A percentile compares a stretch with the other conserved stretches of the same genome.
phyloP scores from a whole-genome alignment of 2,329 filamentous ascomycete genomes.

The Colletotrichum tanaceti region DNA sequence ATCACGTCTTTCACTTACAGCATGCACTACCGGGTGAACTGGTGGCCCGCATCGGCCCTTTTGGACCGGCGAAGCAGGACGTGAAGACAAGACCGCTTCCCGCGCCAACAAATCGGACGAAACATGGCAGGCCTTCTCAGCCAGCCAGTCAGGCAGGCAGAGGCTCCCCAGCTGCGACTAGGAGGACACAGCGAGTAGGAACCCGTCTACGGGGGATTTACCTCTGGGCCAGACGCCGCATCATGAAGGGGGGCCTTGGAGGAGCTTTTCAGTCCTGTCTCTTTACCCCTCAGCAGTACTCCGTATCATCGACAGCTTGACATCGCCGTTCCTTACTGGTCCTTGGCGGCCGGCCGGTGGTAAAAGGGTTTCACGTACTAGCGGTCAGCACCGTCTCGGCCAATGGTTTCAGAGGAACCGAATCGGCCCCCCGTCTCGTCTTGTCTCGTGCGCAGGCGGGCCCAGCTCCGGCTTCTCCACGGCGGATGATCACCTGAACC shows the following conservation, averaged over 20 bases:
- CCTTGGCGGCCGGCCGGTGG: constrained; percentile 29
- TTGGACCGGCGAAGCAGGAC: constrained; percentile 25
- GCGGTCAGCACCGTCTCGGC: constrained; percentile 38
- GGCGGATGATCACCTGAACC: constrained; percentile 41
- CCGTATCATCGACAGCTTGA: neutral
- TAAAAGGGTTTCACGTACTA: constrained; percentile 39
- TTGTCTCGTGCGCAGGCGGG: constrained; percentile 37
- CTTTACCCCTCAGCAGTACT: constrained; percentile 29
- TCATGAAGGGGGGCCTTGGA: constrained; percentile 2
- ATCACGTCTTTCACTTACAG: constrained; percentile 8
- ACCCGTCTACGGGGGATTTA: constrained; percentile 18
- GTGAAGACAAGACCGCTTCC: constrained; percentile 22
- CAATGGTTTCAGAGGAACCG: constrained; percentile 30
- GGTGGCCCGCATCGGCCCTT: constrained; percentile 6
- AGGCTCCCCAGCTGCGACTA: constrained; percentile 25
- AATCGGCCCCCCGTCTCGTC: constrained; percentile 34
- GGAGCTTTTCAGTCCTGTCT: neutral
- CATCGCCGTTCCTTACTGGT: constrained; percentile 27
- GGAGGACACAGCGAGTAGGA: constrained; percentile 15
- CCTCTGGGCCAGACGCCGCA: constrained; percentile 15
- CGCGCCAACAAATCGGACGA: constrained; percentile 39
- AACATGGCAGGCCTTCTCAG: constrained; percentile 19
- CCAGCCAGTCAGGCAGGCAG: constrained; percentile 31
- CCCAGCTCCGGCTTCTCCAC: constrained; percentile 37
- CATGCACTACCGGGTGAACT: neutral